Evolutionary conservation across 306 rosid species (phyloP), one percentile per base, ranked within the genome.

Genomic region (Rosa multiflora): DNA sequence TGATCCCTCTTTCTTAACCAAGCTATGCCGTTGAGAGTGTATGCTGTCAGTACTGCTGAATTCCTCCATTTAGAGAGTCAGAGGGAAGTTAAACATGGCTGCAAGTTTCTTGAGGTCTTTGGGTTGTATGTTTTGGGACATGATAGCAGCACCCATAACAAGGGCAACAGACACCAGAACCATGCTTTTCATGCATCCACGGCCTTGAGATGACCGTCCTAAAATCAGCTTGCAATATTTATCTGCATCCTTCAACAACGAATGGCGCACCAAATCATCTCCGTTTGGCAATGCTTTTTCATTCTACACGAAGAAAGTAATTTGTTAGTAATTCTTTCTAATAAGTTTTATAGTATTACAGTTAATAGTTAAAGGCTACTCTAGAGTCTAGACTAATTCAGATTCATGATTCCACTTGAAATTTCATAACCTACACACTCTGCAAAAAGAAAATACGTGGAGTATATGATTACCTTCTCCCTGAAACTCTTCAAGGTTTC

Each of bases 211-310:
- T 42, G 84, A 81, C 82, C 82, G 87, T 79, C 87, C 89, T 59
- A 82, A 74, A 63, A 90, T 67, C 79, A 80, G 64, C 76, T 92
- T 90, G 39, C 86, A 73, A 68, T 89, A 83, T 85, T 89, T 88
- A 78, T 94, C 92, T 14, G 93, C 94, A 35, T 90, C 92, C 92
- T 90, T 89, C 82, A 86, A 78, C 80, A 61, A 79, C 14, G 86
- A 86, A 15, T 77, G 86, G 78, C 6, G 84, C 44, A 86, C 75
- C 63, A 58, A 66, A 58, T 86, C 92, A 71, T 77, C 73, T 73
- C 82, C 93, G 2, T 78, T 48, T 32, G 88, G 79, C 88, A 90
- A 80, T 75, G 85, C 93, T 73, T 86, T 70, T 78, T 82, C 91
- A 82, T 89, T 94, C 97, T 94, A 85, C 46, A 21, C 17, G 53